Conservation (phyloP, 1,139 yeast species). For the Suhomyces ambrosiae region DNA sequence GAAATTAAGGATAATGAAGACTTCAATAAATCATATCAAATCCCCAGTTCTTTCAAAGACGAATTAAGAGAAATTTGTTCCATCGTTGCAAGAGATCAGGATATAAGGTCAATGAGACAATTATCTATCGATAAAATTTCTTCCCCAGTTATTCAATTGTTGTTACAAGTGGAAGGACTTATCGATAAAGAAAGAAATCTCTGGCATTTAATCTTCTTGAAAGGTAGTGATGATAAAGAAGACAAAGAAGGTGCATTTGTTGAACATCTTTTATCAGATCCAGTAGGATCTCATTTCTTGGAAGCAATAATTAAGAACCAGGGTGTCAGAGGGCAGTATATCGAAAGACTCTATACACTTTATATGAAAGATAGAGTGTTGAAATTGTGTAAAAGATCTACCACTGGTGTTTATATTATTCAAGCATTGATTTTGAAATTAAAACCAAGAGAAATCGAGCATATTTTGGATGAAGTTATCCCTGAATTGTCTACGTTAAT, state of each 20-base stretch:
- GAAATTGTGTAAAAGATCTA: conserved; percentile 75
- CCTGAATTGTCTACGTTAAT: conserved; percentile 67
- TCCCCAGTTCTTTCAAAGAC: conserved; percentile 71
- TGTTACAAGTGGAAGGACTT: conserved; percentile 81
- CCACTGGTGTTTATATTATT: conserved; percentile 81
- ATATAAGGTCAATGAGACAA: conserved; percentile 59
- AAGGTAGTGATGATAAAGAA: conserved; percentile 51
- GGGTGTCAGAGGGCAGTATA: conserved; percentile 65
- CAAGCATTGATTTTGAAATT: conserved; percentile 66
- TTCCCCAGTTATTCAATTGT: conserved; percentile 83
- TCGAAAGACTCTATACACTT: conserved; percentile 66
- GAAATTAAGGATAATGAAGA: conserved; percentile 79
- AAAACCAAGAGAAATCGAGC: conserved; percentile 59
- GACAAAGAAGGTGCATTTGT: conserved; percentile 77
- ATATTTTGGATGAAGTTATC: conserved; percentile 66
- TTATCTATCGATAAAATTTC: conserved; percentile 77
- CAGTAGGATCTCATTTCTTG: conserved; percentile 89
- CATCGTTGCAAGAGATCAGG: conserved; percentile 41
- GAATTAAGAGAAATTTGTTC: conserved; percentile 53
- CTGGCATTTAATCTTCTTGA: conserved; percentile 58
- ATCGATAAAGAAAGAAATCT: conserved; percentile 68
- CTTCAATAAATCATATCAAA: conserved; percentile 65
- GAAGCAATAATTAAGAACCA: conserved; percentile 66
- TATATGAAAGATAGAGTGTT: conserved; percentile 76
- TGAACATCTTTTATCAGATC: conserved; percentile 79